Conservation (phyloP, 805 yeast species). For the Saccharomyces eubayanus region DNA sequence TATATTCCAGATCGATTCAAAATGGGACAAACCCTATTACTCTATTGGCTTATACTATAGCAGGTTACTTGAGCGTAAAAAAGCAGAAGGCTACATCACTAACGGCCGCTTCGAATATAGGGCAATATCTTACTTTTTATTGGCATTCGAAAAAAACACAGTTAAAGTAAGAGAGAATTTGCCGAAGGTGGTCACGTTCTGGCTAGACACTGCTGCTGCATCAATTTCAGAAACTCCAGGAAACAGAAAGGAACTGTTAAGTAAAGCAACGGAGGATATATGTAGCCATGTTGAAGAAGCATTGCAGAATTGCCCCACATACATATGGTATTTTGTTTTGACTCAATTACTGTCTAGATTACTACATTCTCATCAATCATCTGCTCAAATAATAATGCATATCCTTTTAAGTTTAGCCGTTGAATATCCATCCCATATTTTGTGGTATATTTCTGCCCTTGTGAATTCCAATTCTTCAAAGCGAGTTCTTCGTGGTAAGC, state of each 20-base stretch:
- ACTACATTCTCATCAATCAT: slow-evolving; percentile 48
- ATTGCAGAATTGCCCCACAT: slow-evolving; percentile 40
- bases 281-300: slow-evolving; percentile 41
- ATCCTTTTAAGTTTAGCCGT: slow-evolving; percentile 50
- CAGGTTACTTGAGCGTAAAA: slow-evolving; percentile 63
- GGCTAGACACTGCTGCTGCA: slow-evolving; percentile 66
- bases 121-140: slow-evolving; percentile 25
- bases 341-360: slow-evolving; percentile 82
- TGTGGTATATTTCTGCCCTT: slow-evolving; percentile 68
- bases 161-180: slow-evolving; percentile 70
- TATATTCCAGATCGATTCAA: slow-evolving; percentile 45
- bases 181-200: slow-evolving; percentile 82
- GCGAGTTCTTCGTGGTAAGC: slow-evolving; percentile 40
- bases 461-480: slow-evolving; percentile 46
- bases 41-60: slow-evolving; percentile 72
- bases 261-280: slow-evolving; percentile 38
- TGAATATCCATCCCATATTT: slow-evolving; percentile 69
- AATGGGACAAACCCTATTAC: slow-evolving; percentile 76
- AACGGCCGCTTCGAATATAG: slow-evolving; percentile 25
- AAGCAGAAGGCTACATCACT: slow-evolving; percentile 31
- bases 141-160: slow-evolving; percentile 35
- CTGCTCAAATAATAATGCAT: slow-evolving; percentile 47
- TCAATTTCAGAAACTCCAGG: slow-evolving; percentile 18
- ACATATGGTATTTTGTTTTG: slow-evolving; percentile 71
- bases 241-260: slow-evolving; percentile 23